Base-by-base conservation (phyloP, 106 monocot genomes). In the Chionographis japonica region DNA sequence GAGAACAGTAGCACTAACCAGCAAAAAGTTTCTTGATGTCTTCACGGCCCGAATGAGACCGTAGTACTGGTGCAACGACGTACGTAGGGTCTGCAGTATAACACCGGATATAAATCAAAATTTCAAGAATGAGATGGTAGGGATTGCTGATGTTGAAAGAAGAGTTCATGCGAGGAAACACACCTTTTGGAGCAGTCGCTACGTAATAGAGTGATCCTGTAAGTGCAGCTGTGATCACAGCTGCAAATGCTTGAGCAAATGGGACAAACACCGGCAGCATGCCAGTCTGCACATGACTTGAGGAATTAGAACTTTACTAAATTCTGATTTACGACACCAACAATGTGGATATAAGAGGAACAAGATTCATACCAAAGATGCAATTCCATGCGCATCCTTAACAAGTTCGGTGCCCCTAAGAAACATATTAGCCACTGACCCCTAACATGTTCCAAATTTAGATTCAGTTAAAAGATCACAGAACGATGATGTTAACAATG, bases 201-300 rank as follows among this genome's bases (percentile, higher is more conserved):
- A 46, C 46, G 46, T 46, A 46, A 46, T 46, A 46, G 46, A 46
- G 46, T 46, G 46, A 46, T 46, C 46, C 46, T 46, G 46, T 46
- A 46, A 46, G 46, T 5, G 46, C 46, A 40, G 95, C 95, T 62
- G 91, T 95, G 56, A 91, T 88, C 20, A 78, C 95, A 61, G 95
- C 95, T n/a, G 95, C 95, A 79, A 95, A 91, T 65, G 86, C 88
- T 86, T 95, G 91, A 19, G 95, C 95, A 74, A 95, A 95, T 42
- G 95, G 95, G 2, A 91, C 86, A 56, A 95, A 89, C 5, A 78
- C 77, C 67, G 95, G 95, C 58, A 95, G 37, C 81, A 95, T 68
- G 3, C 95, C 95, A 65, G 81, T 89, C 95, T 95, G 27, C 77
- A 86, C 27, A 56, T 53, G 4, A 56, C 54, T 42, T 15, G 65